Evolutionary conservation across 2,329 filamentous ascomycete genomes (phyloP).

Genomic region (Pseudogymnoascus sp.): DNA sequence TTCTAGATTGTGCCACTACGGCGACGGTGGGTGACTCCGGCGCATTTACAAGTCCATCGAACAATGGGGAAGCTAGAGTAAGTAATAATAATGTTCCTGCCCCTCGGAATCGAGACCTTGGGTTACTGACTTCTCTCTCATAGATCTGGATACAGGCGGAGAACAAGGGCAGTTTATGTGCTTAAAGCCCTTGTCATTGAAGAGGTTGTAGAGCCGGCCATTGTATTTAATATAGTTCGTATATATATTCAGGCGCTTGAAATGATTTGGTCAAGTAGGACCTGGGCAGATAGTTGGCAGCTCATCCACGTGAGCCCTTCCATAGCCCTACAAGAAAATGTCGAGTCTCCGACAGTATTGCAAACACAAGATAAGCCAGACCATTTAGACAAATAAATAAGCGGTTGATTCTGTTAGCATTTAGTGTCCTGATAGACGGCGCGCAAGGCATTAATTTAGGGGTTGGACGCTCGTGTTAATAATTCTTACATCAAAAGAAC

Average conservation of each 20-base stretch:
- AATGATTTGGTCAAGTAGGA: neutral
- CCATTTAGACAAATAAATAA: neutral
- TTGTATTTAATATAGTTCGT: neutral
- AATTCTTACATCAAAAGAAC: neutral
- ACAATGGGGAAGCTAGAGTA: slow-evolving; percentile 7
- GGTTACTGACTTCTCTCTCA: neutral
- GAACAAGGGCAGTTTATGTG: neutral
- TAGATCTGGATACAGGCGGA: neutral
- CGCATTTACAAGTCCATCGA: slow-evolving; percentile 10
- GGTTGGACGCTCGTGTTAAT: neutral
- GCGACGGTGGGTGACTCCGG: slow-evolving; percentile 10
- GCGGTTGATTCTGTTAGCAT: neutral
- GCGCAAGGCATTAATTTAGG: neutral
- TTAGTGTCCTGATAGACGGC: neutral
- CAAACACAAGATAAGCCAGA: neutral
- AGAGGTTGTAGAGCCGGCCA: neutral
- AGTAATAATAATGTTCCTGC: neutral
- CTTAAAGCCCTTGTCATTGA: neutral
- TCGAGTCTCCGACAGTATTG: neutral
- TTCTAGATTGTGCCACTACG: slow-evolving; percentile 9
- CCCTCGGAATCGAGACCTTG: neutral
- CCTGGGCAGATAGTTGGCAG: neutral
- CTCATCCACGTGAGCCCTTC: neutral
- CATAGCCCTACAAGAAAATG: neutral
- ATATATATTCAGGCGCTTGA: neutral